Percentiles rank a stretch among this genome's conserved stretches.
Evolutionary conservation across 805 yeast species (phyloP).

Genomic region (Metschnikowia vanudenii): DNA sequence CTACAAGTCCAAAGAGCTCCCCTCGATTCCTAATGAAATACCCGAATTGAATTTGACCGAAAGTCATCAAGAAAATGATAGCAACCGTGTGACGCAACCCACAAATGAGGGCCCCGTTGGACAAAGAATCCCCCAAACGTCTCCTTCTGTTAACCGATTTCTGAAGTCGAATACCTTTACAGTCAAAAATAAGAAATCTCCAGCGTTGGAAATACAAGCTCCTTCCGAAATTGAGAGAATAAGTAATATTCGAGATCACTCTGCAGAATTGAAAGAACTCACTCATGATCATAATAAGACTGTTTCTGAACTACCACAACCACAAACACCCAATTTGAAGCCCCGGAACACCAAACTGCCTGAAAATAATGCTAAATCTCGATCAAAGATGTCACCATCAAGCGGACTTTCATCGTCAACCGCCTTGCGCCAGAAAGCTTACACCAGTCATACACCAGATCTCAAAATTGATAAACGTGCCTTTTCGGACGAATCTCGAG

Average conservation of each 20-base stretch:
- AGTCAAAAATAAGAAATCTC: not conserved
- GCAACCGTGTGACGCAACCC: not conserved
- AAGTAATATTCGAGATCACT: not conserved
- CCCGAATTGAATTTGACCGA: not conserved
- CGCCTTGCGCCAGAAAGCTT: slow-evolving; percentile 15
- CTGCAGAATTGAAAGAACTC: not conserved
- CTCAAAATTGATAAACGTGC: slow-evolving; percentile 23
- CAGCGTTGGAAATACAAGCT: not conserved
- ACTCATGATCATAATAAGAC: no score
- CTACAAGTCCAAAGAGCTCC: slow-evolving; percentile 18
- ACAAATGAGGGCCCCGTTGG: not conserved
- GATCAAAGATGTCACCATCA: not conserved
- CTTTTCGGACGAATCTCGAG: slow-evolving; percentile 38
- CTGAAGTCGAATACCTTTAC: not conserved
- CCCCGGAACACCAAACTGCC: no score
- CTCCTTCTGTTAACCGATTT: not conserved
- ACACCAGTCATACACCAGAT: slow-evolving; percentile 10
- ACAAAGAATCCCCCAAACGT: not conserved
- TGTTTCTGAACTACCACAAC: no score
- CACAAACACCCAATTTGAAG: no score
- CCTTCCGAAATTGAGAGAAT: not conserved
- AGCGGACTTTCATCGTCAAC: slow-evolving; percentile 8
- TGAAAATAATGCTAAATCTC: not conserved
- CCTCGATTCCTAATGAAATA: not conserved
- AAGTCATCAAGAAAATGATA: not conserved